phyloP scores from a whole-genome alignment of 2,329 filamentous ascomycete genomes.

The Penicillium sp. region DNA sequence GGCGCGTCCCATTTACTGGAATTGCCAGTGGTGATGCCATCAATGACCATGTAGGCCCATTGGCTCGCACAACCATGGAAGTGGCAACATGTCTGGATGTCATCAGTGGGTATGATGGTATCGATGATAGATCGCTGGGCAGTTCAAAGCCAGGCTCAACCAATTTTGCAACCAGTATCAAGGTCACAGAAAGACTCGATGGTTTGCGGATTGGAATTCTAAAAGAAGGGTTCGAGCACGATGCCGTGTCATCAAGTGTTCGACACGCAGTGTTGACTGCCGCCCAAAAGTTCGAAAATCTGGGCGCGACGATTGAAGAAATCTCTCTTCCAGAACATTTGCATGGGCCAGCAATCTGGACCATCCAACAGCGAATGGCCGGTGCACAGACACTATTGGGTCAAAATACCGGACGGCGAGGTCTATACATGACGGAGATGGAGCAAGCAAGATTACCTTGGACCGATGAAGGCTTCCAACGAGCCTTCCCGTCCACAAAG shows the following conservation, averaged over 20 bases:
- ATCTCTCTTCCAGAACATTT: constrained; percentile 52
- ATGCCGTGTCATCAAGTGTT: constrained; percentile 42
- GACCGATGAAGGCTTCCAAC: constrained; percentile 51
- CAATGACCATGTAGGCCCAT: constrained; percentile 53
- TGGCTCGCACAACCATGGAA: constrained; percentile 44
- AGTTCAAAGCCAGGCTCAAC: constrained; percentile 26
- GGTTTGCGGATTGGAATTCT: constrained; percentile 44
- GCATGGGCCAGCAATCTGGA: constrained; percentile 51
- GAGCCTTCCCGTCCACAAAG: constrained; percentile 48
- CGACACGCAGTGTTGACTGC: constrained; percentile 46
- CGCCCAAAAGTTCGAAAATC: constrained; percentile 39
- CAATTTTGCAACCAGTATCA: constrained; percentile 13
- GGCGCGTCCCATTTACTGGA: constrained; percentile 54
- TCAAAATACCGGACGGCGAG: constrained; percentile 49
- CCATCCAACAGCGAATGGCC: constrained; percentile 40
- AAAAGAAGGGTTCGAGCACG: constrained; percentile 46
- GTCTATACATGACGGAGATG: constrained; percentile 52
- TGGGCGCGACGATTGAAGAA: constrained; percentile 53
- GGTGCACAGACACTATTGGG: constrained; percentile 45
- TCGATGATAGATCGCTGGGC: constrained; percentile 48
- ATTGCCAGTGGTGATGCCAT: constrained; percentile 51
- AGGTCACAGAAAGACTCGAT: constrained; percentile 12
- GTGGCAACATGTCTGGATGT: constrained; percentile 46
- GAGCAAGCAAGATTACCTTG: constrained; percentile 50
- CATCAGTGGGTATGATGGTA: constrained; percentile 50